Conservation (phyloP, 352 stramenopile genomes). For the Phytophthora lateralis region DNA sequence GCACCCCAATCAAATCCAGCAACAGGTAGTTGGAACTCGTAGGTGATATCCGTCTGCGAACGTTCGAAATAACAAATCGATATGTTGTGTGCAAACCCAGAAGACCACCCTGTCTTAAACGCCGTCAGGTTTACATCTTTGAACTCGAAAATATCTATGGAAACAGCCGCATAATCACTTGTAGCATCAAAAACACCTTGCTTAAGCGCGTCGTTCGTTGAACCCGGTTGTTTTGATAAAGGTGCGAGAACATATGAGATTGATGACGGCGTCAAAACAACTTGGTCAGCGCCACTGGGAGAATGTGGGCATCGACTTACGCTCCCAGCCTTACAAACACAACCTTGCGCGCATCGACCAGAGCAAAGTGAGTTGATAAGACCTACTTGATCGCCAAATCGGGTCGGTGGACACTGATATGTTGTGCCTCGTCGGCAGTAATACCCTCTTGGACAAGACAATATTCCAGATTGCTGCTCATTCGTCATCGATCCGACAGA, state of each 20-base stretch:
- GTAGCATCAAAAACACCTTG: slow-evolving; percentile 16
- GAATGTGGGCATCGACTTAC: slow-evolving; percentile 46
- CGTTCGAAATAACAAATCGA: slow-evolving; percentile 58
- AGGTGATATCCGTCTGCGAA: slow-evolving; percentile 28
- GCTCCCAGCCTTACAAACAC: slow-evolving; percentile 55
- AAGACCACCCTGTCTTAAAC: slow-evolving; percentile 30
- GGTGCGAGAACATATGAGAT: slow-evolving; percentile 43
- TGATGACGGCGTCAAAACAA: slow-evolving; percentile 37
- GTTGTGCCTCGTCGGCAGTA: slow-evolving; percentile 52
- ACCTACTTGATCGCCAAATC: slow-evolving; percentile 45
- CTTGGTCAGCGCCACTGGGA: slow-evolving; percentile 23
- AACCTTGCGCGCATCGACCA: slow-evolving; percentile 48
- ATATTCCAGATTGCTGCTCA: slow-evolving; percentile 37
- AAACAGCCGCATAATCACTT: slow-evolving; percentile 1
- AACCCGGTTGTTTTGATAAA: slow-evolving; percentile 27
- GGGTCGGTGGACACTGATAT: slow-evolving; percentile 49
- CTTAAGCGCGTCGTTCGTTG: slow-evolving; percentile 14
- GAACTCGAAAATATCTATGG: slow-evolving; percentile 53
- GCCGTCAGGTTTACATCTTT: slow-evolving; percentile 39
- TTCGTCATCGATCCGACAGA: slow-evolving; percentile 38
- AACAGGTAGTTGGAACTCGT: slow-evolving; percentile 56
- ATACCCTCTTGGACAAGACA: slow-evolving; percentile 51
- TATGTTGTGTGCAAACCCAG: slow-evolving; percentile 59
- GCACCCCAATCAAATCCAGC: slow-evolving; percentile 57
- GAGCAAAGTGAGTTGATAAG: slow-evolving; percentile 50